Evolutionary conservation across 2,329 filamentous ascomycete species (phyloP), one percentile per base, ranked within the genome.

Genomic region (Sporothrix mexicana): DNA sequence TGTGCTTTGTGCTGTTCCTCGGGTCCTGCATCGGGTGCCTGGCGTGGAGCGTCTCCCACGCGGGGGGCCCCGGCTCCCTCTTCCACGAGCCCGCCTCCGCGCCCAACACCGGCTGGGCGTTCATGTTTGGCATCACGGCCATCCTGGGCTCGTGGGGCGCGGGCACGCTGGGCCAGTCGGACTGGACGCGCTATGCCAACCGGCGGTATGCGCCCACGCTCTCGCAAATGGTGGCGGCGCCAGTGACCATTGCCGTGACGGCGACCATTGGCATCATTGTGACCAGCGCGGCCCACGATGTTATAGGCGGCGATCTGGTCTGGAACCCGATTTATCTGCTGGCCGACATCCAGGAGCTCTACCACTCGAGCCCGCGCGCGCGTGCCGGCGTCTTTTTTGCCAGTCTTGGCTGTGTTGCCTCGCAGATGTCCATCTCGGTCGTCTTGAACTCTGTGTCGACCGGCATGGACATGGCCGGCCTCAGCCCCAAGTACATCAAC

Each of bases 401-500:
- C 36, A 82, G 82, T 1, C 75, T 83, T 12, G 84, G 83, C 0
- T 73, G 73, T 25, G 67, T 67, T 8, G 66, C 77, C 1, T 78
- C 78, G 0, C 78, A 79, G 66, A 74, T 80, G 55, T 76, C 78
- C 64, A 73, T 72, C 43, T 66, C 64, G 1, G 73, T 74, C n/a
- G 68, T 73, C 10, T 78, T 86, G 1, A 88, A 88, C 75, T 82
- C 82, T 0, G 82, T 87, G 74, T 84, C 83, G 0, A 81, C 83
- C 1, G 87, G 87, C 5, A 88, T 89, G 81, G 88, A 89, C 75
- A 79, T 88, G 73, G 83, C 86, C 0, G 85, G 83, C 1, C 78
- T 88, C 0, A 84, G 84, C 71, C 86, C 87, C 0, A 81, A 80
- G 51, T 88, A 84, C 74, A 84, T 89, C 78, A 88, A 87, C 77